Percentiles rank a stretch among this genome's conserved stretches.
These are phyloP conservation scores for Raphidocelis subcapitata DNA, from an alignment of 139 green algal genomes.

Conservation along the genomic window DNA sequence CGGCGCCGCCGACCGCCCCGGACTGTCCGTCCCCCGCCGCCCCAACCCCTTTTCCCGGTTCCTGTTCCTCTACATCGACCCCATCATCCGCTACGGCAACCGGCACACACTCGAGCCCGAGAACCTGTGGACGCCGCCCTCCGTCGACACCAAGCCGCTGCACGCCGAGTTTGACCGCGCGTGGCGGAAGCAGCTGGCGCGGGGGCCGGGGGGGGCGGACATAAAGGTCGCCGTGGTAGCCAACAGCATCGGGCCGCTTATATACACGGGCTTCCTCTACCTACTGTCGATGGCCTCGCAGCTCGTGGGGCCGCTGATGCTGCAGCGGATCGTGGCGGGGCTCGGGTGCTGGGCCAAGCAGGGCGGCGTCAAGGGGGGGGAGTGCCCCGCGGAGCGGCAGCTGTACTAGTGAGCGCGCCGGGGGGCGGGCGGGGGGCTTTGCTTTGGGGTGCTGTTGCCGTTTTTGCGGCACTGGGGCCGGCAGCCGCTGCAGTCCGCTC, in stretches of 20 bases:
- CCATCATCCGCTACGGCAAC: slow-evolving; percentile 20
- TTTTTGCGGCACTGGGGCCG: not conserved
- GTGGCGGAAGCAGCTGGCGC: slow-evolving; percentile 23
- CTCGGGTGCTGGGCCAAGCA: slow-evolving; percentile 29
- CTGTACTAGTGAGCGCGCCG: slow-evolving; percentile 54
- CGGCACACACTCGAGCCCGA: slow-evolving; percentile 12
- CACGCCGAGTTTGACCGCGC: slow-evolving; percentile 21
- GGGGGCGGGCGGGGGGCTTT: no score
- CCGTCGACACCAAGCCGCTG: slow-evolving; percentile 23
- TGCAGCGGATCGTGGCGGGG: slow-evolving; percentile 40
- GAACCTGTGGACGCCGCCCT: slow-evolving; percentile 16
- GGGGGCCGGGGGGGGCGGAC: slow-evolving; percentile 3
- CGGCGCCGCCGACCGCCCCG: not conserved
- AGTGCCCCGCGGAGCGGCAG: slow-evolving; percentile 11
- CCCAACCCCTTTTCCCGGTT: slow-evolving; percentile 10
- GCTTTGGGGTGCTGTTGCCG: not conserved
- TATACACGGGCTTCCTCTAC: slow-evolving; percentile 47
- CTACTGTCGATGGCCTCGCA: slow-evolving; percentile 29
- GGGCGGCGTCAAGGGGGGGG: slow-evolving; percentile 2
- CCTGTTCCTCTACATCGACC: slow-evolving; percentile 32
- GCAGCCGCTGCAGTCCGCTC: not conserved
- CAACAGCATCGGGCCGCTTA: slow-evolving; percentile 27
- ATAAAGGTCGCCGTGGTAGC: slow-evolving; percentile 31
- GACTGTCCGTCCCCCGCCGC: not conserved
- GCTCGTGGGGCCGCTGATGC: slow-evolving; percentile 55